Evolutionary conservation across 441 rosid genomes (phyloP), one percentile per base, ranked within the genome.

Genomic region (Erodium texanum): DNA sequence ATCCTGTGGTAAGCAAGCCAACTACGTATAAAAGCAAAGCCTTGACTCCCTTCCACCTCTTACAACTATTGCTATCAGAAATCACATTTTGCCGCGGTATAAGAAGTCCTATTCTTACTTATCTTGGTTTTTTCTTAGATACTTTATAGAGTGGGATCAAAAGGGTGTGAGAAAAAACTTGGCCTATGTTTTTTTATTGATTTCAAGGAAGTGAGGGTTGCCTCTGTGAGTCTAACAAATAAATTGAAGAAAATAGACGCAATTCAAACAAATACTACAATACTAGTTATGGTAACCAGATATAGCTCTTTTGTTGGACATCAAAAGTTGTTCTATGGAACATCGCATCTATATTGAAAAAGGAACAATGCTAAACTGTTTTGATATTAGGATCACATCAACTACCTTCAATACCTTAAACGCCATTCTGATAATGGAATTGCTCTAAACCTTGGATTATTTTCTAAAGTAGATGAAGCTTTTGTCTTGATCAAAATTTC

Each of bases 1-100:
- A 64, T 2, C 22, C 48, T 0, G 76, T 76, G 14, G 68, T 69
- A 32, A 82, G 71, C 81, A 77, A 71, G 34, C 81, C 71, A 24
- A 71, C 22, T 74, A 79, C 81, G 70, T 79, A 82, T 43, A 79
- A 61, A 32, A 79, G 68, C 74, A 82, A 65, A 24, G 65, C 81
- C 22, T 64, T 5, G 2, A 63, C 79, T 58, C 24, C 62, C 23
- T 38, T 75, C 82, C 81, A 77, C 68, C 85, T 77, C 63, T 22
- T 20, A 14, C 23, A 61, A 50, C 82, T 78, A 56, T 7, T 15
- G 66, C 11, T 71, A 68, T 71, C 71, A 41, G 19, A 19, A 14
- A 23, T 4, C 67, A 79, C 74, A 52, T 52, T 52, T 52, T n/a
- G 59, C 16, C 20, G 8, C 20, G 8, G 9, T 16, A 52, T 18